These are phyloP conservation scores for Eucalyptus sp. DNA, from an alignment of 345 rosid genomes.

Conservation along the genomic window DNA sequence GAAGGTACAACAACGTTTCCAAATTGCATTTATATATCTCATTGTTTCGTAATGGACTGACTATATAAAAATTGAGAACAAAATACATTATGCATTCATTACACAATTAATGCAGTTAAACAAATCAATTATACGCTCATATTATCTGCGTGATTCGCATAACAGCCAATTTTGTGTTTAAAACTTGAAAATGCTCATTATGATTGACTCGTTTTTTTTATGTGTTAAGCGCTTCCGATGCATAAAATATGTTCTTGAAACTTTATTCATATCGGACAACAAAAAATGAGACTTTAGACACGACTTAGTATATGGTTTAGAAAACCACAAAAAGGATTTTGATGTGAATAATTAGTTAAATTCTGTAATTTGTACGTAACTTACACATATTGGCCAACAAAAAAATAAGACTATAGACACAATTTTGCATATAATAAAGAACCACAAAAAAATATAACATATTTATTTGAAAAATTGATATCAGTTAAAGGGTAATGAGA, in stretches of 20 bases:
- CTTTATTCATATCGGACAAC: background rate
- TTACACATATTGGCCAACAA: background rate
- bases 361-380: background rate
- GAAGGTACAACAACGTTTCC: background rate
- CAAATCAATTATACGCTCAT: too few species aligned
- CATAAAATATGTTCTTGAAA: background rate
- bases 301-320: background rate
- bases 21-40: background rate
- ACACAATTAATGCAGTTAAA: background rate
- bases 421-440: background rate
- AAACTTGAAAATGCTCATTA: background rate
- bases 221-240: background rate
- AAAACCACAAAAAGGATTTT: background rate
- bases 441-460: background rate
- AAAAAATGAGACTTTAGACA: background rate
- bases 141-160: too few species aligned
- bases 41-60: background rate
- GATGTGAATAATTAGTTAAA: background rate
- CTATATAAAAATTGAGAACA: background rate
- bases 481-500: background rate
- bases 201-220: background rate
- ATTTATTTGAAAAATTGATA: background rate
- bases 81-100: background rate
- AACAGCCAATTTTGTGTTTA: background rate
- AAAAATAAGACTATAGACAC: background rate